phyloP scores from a whole-genome alignment of 169 alveolate species.

The Plasmodium gonderi region DNA sequence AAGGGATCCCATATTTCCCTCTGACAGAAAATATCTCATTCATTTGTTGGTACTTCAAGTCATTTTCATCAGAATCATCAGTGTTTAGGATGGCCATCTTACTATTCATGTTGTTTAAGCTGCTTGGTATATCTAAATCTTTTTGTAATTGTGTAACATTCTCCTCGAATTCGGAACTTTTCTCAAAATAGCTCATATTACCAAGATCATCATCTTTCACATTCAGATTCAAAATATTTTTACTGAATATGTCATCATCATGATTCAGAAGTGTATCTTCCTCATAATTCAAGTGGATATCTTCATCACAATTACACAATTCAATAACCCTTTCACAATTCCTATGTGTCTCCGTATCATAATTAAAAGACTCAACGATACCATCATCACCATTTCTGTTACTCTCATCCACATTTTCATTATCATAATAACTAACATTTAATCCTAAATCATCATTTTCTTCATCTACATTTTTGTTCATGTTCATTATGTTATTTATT shows the following conservation, averaged over 20 bases:
- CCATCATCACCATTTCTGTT: neutral
- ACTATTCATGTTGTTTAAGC: neutral
- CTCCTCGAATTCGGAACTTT: neutral
- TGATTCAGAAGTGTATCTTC: neutral
- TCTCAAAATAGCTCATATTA: neutral
- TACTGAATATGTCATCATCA: neutral
- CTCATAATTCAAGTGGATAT: neutral
- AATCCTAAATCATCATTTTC: neutral
- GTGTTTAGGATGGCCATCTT: neutral
- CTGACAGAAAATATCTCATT: neutral
- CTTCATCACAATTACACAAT: neutral
- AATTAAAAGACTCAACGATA: neutral
- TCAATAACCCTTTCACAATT: neutral
- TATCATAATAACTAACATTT: slow-evolving; percentile 3
- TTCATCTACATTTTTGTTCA: slow-evolving; percentile 8
- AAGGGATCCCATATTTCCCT: too few species aligned
- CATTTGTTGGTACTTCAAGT: neutral
- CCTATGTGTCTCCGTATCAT: neutral
- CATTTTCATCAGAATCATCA: neutral
- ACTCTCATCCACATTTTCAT: slow-evolving; percentile 5
- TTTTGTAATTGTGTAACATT: neutral
- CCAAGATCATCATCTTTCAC: neutral
- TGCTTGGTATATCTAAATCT: neutral
- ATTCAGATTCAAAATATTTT: neutral
- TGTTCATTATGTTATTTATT: neutral